Base-by-base conservation (phyloP, 2,329 filamentous ascomycete species). In the Colletotrichum melonis region DNA sequence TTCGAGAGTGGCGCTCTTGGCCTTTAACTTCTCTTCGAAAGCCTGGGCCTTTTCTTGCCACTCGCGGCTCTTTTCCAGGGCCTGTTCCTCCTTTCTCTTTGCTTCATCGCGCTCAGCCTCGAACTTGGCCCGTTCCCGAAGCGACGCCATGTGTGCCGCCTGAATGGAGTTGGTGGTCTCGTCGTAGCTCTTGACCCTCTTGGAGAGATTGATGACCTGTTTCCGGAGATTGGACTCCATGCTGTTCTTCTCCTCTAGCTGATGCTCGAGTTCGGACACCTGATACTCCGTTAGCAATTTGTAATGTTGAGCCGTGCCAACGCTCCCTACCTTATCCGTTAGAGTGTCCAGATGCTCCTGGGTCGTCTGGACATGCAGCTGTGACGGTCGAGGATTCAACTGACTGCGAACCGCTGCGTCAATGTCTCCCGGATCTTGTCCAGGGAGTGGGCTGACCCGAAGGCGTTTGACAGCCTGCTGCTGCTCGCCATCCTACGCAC, bases 81-180 rank as follows among this genome's bases (percentile, higher is more conserved):
- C 80, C 54, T 82, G 82, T 22, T 56, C 63, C 49, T 85, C 83
- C 1, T 83, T 79, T 59, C 85, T 81, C 49, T 79, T 82, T 0
- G 84, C 80, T 56, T 87, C 83, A 52, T 83, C 80, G 63, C 84
- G 84, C 38, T 90, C 83, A 24, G 79, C 82, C 75, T 90, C 85
- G 54, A 87, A 88, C 5, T 76, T 77, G 42, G 82, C 83, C 42
- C 88, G 86, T 26, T 91, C 89, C 69, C 86, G 80, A 5, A 90
- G 78, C 3, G 89, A 88, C 16, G 82, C 82, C 75, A 87, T 85
- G 70, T 86, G 87, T 56, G 83, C 84, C 8, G 81, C 78, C 63
- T 89, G 86, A 4, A 90, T 84, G 6, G 80, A 79, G 26, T 81
- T 81, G 2, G 86, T 78, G 2, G 87, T 87, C 26, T 80, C 81